Conservation (phyloP, 495 filamentous ascomycete species). For the Talaromyces liani region DNA sequence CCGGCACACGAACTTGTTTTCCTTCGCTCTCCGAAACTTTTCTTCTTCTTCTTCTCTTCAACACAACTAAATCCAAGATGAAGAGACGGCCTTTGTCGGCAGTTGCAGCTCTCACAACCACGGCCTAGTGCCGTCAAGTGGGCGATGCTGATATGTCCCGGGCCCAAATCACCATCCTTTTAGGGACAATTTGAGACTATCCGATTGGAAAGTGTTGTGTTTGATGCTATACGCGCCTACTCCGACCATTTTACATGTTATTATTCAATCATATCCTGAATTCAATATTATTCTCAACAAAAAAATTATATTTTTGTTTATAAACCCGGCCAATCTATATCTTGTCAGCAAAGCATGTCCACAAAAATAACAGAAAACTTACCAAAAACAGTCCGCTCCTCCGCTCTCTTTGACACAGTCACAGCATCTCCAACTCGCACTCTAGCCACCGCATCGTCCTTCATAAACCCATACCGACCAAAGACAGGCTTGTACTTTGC, state of each 20-base stretch:
- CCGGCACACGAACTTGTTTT: slow-evolving; percentile 4
- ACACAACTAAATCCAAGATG: slow-evolving; percentile 53
- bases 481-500: slow-evolving; percentile 73
- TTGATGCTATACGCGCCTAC: neutral
- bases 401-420: slow-evolving; percentile 46
- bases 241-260: neutral
- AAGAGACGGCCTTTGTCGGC: slow-evolving; percentile 36
- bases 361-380: slow-evolving; percentile 23
- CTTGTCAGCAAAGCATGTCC: slow-evolving; percentile 10
- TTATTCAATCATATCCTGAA: neutral
- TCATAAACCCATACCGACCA: slow-evolving; percentile 72
- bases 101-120: slow-evolving; percentile 38
- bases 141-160: slow-evolving; percentile 46
- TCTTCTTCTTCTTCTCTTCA: slow-evolving; percentile 29
- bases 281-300: slow-evolving; percentile 7
- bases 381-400: slow-evolving; percentile 57
- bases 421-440: slow-evolving; percentile 69
- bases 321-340: slow-evolving; percentile 26
- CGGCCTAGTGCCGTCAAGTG: slow-evolving; percentile 21
- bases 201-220: slow-evolving; percentile 44
- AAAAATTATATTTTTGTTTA: neutral
- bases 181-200: slow-evolving; percentile 34
- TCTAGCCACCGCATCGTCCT: slow-evolving; percentile 16
- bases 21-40: slow-evolving; percentile 4
- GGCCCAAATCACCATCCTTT: slow-evolving; percentile 40